Evolutionary conservation across 169 alveolate genomes (phyloP), one percentile per base, ranked within the genome.

Genomic region (Plasmodium gallinaceum): DNA sequence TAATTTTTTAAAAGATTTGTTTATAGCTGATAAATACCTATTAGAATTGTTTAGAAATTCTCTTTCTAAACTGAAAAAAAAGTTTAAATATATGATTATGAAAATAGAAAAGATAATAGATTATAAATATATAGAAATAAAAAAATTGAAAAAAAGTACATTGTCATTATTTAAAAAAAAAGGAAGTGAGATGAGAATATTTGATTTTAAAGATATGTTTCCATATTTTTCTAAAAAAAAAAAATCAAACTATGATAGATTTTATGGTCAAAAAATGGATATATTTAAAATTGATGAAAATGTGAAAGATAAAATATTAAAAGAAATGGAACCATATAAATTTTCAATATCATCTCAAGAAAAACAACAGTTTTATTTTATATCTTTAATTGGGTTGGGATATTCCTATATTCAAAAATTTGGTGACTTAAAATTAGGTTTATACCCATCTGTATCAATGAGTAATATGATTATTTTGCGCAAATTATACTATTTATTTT

Each of bases 321-420:
- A 60, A 60, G 87, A 86, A n/a, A 8, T 86, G 6, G 87, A 71
- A 58, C 46, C 52, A 20, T 86, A 86, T 64, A 86, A 86, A 86
- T 86, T 83, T 68, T 83, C 91, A 54, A 45, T 68, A 26, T 42
- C 60, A 58, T 71, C 75, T 14, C 9, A 78, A 7, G 52, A 68
- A 37, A 69, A 54, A 46, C 32, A 68, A 60, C n/a, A 22, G 46
- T 86, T 58, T 42, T 61, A 61, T 54, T 71, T 86, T 73, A 20
- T 86, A 20, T 86, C 92, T 37, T 57, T 86, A 37, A 26, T 86
- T 9, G 92, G 88, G n/a, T 71, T 86, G 45, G 88, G 78, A 3
- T 32, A 86, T 60, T 69, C 80, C 1, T 86, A 86, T 39, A 86
- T 86, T 26, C 54, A 70, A 22, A 69, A 61, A 64, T 86, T 86